These are phyloP conservation scores for Colletotrichum caudatum DNA, from an alignment of 2,329 filamentous ascomycete species.

Conservation along the genomic window DNA sequence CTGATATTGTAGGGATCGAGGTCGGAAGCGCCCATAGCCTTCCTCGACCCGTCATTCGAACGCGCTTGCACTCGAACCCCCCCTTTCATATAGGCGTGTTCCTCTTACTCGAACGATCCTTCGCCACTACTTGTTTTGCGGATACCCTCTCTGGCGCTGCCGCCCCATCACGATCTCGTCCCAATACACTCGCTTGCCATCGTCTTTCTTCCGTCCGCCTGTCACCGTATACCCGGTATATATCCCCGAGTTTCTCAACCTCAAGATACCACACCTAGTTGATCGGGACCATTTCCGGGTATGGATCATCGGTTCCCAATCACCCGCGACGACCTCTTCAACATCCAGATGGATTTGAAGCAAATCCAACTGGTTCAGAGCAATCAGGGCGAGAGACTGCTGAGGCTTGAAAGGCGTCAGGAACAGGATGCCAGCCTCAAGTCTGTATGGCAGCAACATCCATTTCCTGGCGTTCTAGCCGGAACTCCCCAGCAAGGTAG, in stretches of 20 bases:
- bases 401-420: slow-evolving; percentile 74
- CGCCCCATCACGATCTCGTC: slow-evolving; percentile 13
- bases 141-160: slow-evolving; percentile 23
- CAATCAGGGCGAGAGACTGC: slow-evolving; percentile 71
- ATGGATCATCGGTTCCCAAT: slow-evolving; percentile 74
- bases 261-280: slow-evolving; percentile 39
- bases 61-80: neutral
- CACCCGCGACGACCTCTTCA: slow-evolving; percentile 74
- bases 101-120: slow-evolving; percentile 15
- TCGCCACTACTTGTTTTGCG: slow-evolving; percentile 16
- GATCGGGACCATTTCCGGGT: slow-evolving; percentile 50
- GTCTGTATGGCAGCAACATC: slow-evolving; percentile 92
- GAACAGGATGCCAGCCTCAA: slow-evolving; percentile 78
- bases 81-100: slow-evolving; percentile 3
- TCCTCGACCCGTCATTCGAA: slow-evolving; percentile 36
- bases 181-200: slow-evolving; percentile 30
- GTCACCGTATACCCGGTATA: slow-evolving; percentile 2
- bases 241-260: neutral
- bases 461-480: slow-evolving; percentile 86
- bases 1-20: slow-evolving; percentile 51
- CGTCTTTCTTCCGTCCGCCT: slow-evolving; percentile 19
- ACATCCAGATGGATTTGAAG: slow-evolving; percentile 78
- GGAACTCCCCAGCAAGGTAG: slow-evolving; percentile 90
- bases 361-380: slow-evolving; percentile 73
- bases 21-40: slow-evolving; percentile 45